phyloP scores from a whole-genome alignment of 2,329 filamentous ascomycete species.

The Cytospora piceae region DNA sequence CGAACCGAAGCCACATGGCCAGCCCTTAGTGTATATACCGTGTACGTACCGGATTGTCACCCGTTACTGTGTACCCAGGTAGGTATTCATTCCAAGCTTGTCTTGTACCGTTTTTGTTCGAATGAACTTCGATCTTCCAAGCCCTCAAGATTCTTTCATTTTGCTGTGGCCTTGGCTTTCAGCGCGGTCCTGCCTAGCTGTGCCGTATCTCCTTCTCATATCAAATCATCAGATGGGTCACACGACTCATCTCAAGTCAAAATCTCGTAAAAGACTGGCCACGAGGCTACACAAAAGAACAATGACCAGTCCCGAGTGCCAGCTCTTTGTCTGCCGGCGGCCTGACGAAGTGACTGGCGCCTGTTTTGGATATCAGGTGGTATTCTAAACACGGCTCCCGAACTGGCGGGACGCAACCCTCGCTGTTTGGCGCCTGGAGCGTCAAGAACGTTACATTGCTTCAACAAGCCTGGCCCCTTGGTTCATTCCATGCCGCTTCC shows the following conservation, averaged over 20 bases:
- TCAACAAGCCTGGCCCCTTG: slow-evolving; percentile 5
- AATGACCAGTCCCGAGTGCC: not conserved
- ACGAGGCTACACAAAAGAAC: too few relatives aligned
- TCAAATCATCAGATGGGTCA: slow-evolving; percentile 15
- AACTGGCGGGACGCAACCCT: slow-evolving; percentile 19
- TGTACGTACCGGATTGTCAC: slow-evolving; percentile 1
- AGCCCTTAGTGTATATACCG: slow-evolving; percentile 16
- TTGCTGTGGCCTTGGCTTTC: too few relatives aligned
- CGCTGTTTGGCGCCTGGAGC: slow-evolving; percentile 5
- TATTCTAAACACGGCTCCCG: not conserved
- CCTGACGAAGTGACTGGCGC: not conserved
- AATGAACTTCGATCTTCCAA: not conserved
- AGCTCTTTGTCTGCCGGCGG: not conserved
- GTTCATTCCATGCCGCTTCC: not conserved
- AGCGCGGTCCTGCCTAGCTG: not conserved
- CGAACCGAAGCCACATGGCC: slow-evolving; percentile 26
- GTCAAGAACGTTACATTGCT: slow-evolving; percentile 18
- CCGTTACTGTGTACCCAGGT: not conserved
- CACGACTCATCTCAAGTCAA: slow-evolving; percentile 12
- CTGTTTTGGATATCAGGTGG: slow-evolving; percentile 2
- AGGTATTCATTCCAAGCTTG: not conserved
- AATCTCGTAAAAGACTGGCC: too few relatives aligned
- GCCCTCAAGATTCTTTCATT: too few relatives aligned
- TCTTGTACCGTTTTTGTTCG: not conserved
- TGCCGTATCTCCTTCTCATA: slow-evolving; percentile 2